Evolutionary conservation across 2,329 filamentous ascomycete species (phyloP).

Genomic region (Orbilia ellipsospora): DNA sequence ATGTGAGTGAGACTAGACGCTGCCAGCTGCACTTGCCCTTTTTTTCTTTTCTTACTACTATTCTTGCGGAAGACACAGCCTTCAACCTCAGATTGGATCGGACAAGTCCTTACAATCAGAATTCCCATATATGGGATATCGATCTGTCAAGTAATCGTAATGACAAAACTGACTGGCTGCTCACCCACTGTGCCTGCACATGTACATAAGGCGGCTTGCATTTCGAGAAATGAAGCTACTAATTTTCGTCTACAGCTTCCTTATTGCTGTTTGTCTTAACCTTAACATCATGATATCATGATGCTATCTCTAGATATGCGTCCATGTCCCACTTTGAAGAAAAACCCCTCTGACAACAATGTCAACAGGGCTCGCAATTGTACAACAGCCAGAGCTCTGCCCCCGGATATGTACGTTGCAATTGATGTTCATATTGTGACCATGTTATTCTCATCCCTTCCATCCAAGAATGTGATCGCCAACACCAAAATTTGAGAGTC

Average conservation of each 20-base stretch:
- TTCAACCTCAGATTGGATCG: background rate
- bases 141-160: slow-evolving; percentile 45
- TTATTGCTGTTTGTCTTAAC: background rate
- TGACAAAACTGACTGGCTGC: slow-evolving; percentile 13
- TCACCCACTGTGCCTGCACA: background rate
- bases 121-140: background rate
- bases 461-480: slow-evolving; percentile 31
- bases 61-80: slow-evolving; percentile 12
- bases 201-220: slow-evolving; percentile 29
- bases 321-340: too few relatives aligned
- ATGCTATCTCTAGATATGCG: too few relatives aligned
- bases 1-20: slow-evolving; percentile 51
- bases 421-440: too few relatives aligned
- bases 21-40: slow-evolving; percentile 9
- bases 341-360: too few relatives aligned
- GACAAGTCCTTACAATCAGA: background rate
- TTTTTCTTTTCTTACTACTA: slow-evolving; percentile 1
- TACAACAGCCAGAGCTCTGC: too few relatives aligned
- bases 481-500: slow-evolving; percentile 51
- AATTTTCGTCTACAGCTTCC: slow-evolving; percentile 13
- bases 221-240: background rate
- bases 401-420: too few relatives aligned
- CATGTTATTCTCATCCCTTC: background rate
- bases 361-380: too few relatives aligned
- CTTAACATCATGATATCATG: too few relatives aligned